These are phyloP conservation scores for Phytophthora podocarpi DNA, from an alignment of 352 stramenopile genomes.

Conservation along the genomic window DNA sequence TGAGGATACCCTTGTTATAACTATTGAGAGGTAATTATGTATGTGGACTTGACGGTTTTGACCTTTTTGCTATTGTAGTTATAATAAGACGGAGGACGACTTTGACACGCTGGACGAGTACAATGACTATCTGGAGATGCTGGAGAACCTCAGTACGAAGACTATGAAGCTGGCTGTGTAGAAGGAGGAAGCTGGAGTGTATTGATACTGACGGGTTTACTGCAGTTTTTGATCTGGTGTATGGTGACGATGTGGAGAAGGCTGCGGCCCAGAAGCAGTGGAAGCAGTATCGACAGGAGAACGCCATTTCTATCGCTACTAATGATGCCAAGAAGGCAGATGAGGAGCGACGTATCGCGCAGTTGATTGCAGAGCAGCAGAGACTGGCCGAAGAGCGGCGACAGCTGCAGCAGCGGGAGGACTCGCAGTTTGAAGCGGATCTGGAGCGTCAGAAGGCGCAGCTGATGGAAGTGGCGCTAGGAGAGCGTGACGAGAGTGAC, in stretches of 20 bases:
- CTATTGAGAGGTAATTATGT: constrained; percentile 7
- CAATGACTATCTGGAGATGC: constrained; percentile 86
- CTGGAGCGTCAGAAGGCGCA: constrained; percentile 82
- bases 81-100: constrained; percentile 90
- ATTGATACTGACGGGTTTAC: constrained; percentile 12
- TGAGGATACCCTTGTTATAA: constrained; percentile 26
- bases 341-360: constrained; percentile 84
- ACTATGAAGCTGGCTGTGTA: neutral
- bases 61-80: constrained; percentile 43
- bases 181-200: neutral
- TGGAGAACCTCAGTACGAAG: constrained; percentile 83
- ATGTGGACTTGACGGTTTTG: neutral
- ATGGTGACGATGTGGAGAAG: constrained; percentile 77
- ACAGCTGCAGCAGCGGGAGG: constrained; percentile 77
- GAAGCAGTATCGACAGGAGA: constrained; percentile 87
- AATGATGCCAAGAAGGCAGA: constrained; percentile 89
- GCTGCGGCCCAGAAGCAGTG: constrained; percentile 77
- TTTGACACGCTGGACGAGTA: constrained; percentile 88
- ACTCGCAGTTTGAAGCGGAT: constrained; percentile 83
- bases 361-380: constrained; percentile 86
- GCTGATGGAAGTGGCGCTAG: constrained; percentile 86
- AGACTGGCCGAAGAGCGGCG: constrained; percentile 77
- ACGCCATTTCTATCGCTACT: constrained; percentile 81
- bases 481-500: constrained; percentile 81
- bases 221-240: constrained; percentile 86